Evolutionary conservation across 371 early-diverging fungal genomes (phyloP).

Genomic region (Dinochytrium kinnereticum): DNA sequence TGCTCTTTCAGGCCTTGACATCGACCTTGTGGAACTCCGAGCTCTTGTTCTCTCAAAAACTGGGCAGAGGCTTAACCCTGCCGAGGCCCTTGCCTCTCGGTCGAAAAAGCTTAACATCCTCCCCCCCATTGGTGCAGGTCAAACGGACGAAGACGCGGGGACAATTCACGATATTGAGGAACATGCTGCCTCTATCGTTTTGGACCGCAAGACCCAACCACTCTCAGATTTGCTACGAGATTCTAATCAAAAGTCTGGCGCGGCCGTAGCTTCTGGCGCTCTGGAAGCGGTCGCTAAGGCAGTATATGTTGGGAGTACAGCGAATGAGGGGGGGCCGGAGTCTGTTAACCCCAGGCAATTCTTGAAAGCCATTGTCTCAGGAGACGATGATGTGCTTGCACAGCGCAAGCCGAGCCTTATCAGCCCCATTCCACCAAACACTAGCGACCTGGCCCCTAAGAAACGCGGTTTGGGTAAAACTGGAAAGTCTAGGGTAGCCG

Average conservation of each 20-base stretch:
- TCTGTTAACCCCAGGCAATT: neutral
- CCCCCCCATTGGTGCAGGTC: conserved; percentile 5
- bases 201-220: neutral
- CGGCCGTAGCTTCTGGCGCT: neutral
- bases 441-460: too few species aligned
- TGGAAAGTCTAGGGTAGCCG: neutral
- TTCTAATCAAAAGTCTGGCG: too few species aligned
- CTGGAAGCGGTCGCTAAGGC: neutral
- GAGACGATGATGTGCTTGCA: too few species aligned
- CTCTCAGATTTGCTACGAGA: neutral
- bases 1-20: conserved; percentile 34
- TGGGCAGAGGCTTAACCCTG: neutral
- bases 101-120: conserved; percentile 7
- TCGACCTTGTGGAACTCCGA: conserved; percentile 40
- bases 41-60: conserved; percentile 19
- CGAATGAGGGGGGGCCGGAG: neutral
- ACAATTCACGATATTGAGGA: conserved; percentile 1
- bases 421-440: neutral
- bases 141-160: neutral
- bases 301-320: neutral
- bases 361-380: neutral
- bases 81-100: neutral
- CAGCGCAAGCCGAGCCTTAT: too few species aligned
- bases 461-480: too few species aligned
- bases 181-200: neutral